These are phyloP conservation scores for Reticulascus tulasneorum DNA, from an alignment of 2,329 filamentous ascomycete genomes.

Conservation along the genomic window DNA sequence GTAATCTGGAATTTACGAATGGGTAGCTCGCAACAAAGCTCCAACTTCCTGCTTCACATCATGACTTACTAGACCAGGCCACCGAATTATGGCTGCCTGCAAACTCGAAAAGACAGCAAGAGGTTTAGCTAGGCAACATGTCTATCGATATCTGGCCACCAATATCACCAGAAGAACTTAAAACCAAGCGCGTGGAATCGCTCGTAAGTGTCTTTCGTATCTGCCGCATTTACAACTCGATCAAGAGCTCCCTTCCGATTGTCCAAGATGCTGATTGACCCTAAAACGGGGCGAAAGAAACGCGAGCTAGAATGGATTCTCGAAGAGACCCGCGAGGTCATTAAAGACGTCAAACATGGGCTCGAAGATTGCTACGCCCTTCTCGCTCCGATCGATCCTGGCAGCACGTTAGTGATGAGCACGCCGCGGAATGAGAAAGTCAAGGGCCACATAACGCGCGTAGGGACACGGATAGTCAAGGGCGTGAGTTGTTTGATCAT, in stretches of 20 bases:
- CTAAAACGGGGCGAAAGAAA: slow-evolving; percentile 28
- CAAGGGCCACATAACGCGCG: slow-evolving; percentile 87
- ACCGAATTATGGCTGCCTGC: slow-evolving; percentile 23
- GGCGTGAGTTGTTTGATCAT: slow-evolving; percentile 55
- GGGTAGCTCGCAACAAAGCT: no score
- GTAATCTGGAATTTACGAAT: no score
- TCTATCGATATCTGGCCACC: slow-evolving; percentile 57
- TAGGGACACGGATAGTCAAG: slow-evolving; percentile 88
- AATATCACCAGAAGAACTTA: slow-evolving; percentile 46
- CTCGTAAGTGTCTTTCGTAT: slow-evolving; percentile 36
- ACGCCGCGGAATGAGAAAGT: slow-evolving; percentile 83
- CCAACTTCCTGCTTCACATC: no score
- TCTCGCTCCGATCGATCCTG: slow-evolving; percentile 77
- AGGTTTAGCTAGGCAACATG: slow-evolving; percentile 33
- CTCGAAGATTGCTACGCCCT: slow-evolving; percentile 86
- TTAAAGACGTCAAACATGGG: slow-evolving; percentile 54
- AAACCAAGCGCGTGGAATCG: slow-evolving; percentile 43
- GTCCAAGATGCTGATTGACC: slow-evolving; percentile 24
- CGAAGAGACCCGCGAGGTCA: slow-evolving; percentile 42
- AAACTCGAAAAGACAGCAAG: slow-evolving; percentile 3
- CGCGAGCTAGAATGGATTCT: slow-evolving; percentile 55
- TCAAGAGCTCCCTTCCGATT: not conserved
- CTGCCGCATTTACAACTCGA: no score
- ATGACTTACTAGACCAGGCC: no score
- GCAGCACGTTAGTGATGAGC: slow-evolving; percentile 84